A percentile compares a stretch with the other conserved stretches of the same genome.
Evolutionary conservation across 768 basidiomycete genomes (phyloP).

Genomic region (Leccinum obscurum): DNA sequence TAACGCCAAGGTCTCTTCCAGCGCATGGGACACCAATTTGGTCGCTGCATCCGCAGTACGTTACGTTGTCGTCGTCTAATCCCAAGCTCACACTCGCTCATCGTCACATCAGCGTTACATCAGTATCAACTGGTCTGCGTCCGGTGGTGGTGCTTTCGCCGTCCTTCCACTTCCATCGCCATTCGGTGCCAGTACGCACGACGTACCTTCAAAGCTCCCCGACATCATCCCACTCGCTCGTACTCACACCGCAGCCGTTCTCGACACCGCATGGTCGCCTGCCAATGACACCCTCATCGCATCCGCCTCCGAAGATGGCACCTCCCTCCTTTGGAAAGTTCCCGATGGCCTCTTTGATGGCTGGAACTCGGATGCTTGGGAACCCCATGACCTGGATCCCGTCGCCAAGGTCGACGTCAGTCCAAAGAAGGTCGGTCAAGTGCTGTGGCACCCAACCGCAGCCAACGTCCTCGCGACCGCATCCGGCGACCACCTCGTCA

Average conservation of each 20-base stretch:
- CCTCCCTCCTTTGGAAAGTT: conserved; percentile 90
- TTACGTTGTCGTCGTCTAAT: neutral
- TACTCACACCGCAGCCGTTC: conserved; percentile 78
- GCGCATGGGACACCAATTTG: conserved; percentile 96
- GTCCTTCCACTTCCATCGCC: conserved; percentile 85
- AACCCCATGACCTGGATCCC: conserved; percentile 80
- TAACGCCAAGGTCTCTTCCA: conserved; percentile 83
- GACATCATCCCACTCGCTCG: conserved; percentile 92
- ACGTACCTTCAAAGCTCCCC: conserved; percentile 77
- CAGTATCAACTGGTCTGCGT: conserved; percentile 92
- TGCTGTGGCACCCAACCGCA: conserved; percentile 92
- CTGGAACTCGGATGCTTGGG: conserved; percentile 85
- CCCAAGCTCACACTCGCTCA: neutral
- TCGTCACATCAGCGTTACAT: conserved; percentile 62
- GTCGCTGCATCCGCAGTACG: conserved; percentile 77
- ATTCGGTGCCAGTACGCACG: conserved; percentile 50
- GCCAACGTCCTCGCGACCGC: conserved; percentile 80
- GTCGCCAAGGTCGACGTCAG: conserved; percentile 77
- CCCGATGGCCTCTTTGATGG: conserved; percentile 66
- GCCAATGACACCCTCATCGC: conserved; percentile 91
- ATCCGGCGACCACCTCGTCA: conserved; percentile 82
- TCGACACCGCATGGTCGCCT: conserved; percentile 97
- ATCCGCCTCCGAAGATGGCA: conserved; percentile 93
- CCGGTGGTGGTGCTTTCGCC: conserved; percentile 93
- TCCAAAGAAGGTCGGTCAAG: conserved; percentile 89